These are phyloP conservation scores for Nitzschia inconspicua DNA, from an alignment of 108 stramenopile species.

Conservation along the genomic window DNA sequence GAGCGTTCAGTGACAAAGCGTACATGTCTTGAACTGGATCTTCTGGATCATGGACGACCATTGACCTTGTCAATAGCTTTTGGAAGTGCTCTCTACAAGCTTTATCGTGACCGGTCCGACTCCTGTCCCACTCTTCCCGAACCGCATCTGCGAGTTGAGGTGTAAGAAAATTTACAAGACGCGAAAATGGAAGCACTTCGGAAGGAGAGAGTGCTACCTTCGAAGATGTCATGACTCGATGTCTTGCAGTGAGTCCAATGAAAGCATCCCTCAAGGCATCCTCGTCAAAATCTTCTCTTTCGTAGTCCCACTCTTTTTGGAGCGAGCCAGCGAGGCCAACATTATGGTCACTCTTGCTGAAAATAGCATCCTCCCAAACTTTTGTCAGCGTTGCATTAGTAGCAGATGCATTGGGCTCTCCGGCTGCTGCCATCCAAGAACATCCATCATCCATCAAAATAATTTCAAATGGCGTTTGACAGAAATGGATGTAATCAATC, in stretches of 20 bases:
- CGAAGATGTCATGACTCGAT: constrained; percentile 70
- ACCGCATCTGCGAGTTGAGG: constrained; percentile 73
- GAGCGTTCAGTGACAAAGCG: constrained; percentile 42
- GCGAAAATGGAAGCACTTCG: constrained; percentile 47
- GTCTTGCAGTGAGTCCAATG: constrained; percentile 80
- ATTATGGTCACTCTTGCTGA: constrained; percentile 58
- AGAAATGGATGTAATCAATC: constrained; percentile 77
- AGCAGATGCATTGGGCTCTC: constrained; percentile 60
- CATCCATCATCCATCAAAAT: constrained; percentile 79
- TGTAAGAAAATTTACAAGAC: constrained; percentile 57
- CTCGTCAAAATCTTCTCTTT: constrained; percentile 22
- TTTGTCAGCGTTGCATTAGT: too few species aligned
- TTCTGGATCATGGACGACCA: constrained; percentile 57
- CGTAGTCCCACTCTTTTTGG: constrained; percentile 54
- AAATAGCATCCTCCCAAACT: constrained; percentile 66
- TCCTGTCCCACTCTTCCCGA: constrained; percentile 83
- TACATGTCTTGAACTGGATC: constrained; percentile 23
- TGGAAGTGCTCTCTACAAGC: constrained; percentile 71
- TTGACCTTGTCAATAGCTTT: constrained; percentile 58
- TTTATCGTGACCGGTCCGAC: constrained; percentile 53
- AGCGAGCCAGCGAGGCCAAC: constrained; percentile 55
- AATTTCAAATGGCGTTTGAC: constrained; percentile 71
- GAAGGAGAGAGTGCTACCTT: constrained; percentile 19
- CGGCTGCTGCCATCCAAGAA: constrained; percentile 70
- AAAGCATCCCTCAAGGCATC: constrained; percentile 44